Percentiles rank a stretch among this genome's conserved stretches.
Evolutionary conservation across 257 asterid genomes (phyloP).

Genomic region (Nicotiana knightiana): DNA sequence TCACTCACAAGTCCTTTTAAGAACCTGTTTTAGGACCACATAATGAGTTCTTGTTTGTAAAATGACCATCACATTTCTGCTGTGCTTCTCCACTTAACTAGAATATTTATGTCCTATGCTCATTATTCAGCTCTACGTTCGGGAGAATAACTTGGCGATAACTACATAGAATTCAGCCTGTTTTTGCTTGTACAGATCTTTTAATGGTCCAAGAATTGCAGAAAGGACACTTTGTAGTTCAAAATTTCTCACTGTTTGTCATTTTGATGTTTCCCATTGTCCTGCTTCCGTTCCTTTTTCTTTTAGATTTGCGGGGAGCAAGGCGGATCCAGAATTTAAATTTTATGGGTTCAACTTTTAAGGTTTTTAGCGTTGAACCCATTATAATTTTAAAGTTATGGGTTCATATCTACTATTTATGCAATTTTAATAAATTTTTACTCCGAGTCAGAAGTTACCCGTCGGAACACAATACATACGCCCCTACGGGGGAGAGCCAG

Average conservation of each 20-base stretch:
- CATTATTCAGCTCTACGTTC: not conserved
- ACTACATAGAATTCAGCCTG: not conserved
- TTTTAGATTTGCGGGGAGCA: too few species aligned
- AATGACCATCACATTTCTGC: not conserved
- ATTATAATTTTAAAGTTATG: too few species aligned
- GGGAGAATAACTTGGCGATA: not conserved
- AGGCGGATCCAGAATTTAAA: too few species aligned
- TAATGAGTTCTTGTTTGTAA: not conserved
- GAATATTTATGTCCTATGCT: not conserved
- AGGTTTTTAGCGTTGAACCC: too few species aligned
- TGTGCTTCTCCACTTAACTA: not conserved
- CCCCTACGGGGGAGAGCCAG: too few species aligned
- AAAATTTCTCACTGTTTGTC: not conserved
- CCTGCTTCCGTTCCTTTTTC: too few species aligned
- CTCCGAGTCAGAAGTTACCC: too few species aligned
- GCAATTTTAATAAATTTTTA: too few species aligned
- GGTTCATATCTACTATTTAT: too few species aligned
- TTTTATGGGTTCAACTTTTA: too few species aligned
- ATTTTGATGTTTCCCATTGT: not conserved
- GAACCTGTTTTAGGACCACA: slow-evolving; percentile 40
- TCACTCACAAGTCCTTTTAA: slow-evolving; percentile 46
- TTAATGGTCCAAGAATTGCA: not conserved
- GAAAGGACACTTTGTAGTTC: not conserved
- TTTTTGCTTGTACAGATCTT: not conserved
- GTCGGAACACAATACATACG: too few species aligned